These are phyloP conservation scores for Podosphaera xanthii DNA, from an alignment of 2,329 filamentous ascomycete genomes.

Conservation along the genomic window DNA sequence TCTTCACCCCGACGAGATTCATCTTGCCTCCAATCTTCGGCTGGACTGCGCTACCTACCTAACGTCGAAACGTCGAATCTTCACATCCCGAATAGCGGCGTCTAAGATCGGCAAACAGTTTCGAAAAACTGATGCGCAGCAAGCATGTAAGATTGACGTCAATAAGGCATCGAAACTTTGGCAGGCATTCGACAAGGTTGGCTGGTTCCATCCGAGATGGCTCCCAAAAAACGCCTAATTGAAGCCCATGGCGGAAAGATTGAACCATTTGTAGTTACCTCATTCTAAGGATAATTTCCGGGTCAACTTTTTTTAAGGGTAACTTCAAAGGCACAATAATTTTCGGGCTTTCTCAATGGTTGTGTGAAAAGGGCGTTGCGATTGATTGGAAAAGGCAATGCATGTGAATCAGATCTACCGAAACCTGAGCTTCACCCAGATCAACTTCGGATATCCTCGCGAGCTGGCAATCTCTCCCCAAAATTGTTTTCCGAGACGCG, in stretches of 20 bases:
- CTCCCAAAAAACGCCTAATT: slow-evolving; percentile 8
- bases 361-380: too few species aligned
- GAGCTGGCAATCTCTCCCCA: too few species aligned
- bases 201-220: slow-evolving; percentile 38
- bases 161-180: slow-evolving; percentile 91
- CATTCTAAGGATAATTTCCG: too few species aligned
- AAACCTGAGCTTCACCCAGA: too few species aligned
- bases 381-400: too few species aligned
- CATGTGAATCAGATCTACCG: too few species aligned
- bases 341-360: too few species aligned
- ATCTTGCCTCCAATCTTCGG: slow-evolving; percentile 54
- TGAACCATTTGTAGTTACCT: too few species aligned
- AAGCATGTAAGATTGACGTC: slow-evolving; percentile 94
- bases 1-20: slow-evolving; percentile 58
- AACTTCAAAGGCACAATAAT: too few species aligned
- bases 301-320: too few species aligned
- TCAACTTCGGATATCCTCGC: too few species aligned
- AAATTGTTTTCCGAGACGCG: too few species aligned
- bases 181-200: slow-evolving; percentile 69
- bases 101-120: slow-evolving; percentile 55
- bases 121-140: slow-evolving; percentile 84
- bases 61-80: slow-evolving; percentile 82
- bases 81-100: slow-evolving; percentile 49
- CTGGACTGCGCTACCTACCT: slow-evolving; percentile 76
- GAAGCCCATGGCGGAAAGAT: neutral